Conservation (phyloP, 1,284 basidiomycete genomes). For the Lentinula novae-zelandiae region DNA sequence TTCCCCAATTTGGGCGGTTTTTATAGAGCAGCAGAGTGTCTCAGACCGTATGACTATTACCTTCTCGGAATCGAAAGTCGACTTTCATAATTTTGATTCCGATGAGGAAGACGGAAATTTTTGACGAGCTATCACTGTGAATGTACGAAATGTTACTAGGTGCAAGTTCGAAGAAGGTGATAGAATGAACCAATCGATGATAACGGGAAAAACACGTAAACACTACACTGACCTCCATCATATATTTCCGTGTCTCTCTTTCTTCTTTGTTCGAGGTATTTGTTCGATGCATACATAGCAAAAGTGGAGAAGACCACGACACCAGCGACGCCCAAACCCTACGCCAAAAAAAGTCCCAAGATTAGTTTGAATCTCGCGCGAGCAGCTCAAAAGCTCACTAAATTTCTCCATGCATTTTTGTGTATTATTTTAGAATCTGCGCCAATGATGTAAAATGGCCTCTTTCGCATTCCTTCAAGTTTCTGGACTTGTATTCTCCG, state of each 20-base stretch:
- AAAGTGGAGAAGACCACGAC: neutral
- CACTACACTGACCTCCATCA: neutral
- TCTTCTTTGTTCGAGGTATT: neutral
- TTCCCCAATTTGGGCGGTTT: neutral
- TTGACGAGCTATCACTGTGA: neutral
- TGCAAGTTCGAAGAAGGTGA: no score
- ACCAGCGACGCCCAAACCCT: constrained; percentile 2
- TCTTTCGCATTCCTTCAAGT: neutral
- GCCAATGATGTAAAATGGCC: neutral
- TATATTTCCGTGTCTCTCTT: neutral
- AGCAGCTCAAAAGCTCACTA: neutral
- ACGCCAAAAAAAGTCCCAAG: neutral
- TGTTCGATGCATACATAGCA: neutral
- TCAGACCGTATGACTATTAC: neutral
- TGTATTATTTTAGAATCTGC: neutral
- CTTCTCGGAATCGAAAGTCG: neutral
- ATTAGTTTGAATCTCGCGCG: neutral
- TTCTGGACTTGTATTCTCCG: neutral
- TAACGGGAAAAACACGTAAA: neutral
- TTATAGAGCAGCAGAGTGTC: neutral
- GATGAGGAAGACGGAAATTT: neutral
- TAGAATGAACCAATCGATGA: no score
- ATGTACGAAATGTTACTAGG: neutral
- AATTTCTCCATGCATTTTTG: neutral
- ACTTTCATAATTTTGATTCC: neutral